A percentile compares a stretch with the other conserved stretches of the same genome.
Evolutionary conservation across 805 yeast genomes (phyloP).

Genomic region (Wickerhamiella azymoides): DNA sequence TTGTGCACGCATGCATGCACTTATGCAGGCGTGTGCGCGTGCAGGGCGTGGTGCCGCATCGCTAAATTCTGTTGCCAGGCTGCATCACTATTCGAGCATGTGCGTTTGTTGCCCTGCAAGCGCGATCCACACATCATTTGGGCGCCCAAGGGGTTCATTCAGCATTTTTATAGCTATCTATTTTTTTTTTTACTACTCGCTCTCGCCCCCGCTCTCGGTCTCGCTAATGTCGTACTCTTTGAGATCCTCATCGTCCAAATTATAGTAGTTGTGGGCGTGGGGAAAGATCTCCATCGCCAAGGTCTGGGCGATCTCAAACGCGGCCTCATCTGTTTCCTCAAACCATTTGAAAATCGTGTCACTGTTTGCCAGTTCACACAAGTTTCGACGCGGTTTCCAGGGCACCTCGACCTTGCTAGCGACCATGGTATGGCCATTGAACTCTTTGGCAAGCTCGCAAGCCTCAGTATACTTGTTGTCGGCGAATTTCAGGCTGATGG

Average conservation of each 20-base stretch:
- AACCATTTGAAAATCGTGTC: conserved; percentile 77
- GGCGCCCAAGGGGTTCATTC: neutral
- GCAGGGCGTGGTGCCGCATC: too few relatives aligned
- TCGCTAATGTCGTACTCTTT: conserved; percentile 13
- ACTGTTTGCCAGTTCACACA: conserved; percentile 33
- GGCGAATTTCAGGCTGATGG: conserved; percentile 47
- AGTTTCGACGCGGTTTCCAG: conserved; percentile 63
- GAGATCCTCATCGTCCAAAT: conserved; percentile 11
- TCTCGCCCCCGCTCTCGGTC: conserved; percentile 9
- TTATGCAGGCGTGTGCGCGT: too few relatives aligned
- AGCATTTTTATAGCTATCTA: too few relatives aligned
- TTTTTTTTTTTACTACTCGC: neutral
- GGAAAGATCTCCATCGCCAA: conserved; percentile 74
- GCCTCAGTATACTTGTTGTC: conserved; percentile 36
- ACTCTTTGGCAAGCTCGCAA: conserved; percentile 48
- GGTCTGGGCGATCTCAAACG: conserved; percentile 61
- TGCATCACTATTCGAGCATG: too few relatives aligned
- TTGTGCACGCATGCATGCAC: too few relatives aligned
- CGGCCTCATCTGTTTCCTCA: conserved; percentile 61
- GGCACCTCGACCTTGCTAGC: conserved; percentile 35
- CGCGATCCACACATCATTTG: too few relatives aligned
- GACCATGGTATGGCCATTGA: conserved; percentile 29
- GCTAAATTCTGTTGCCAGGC: too few relatives aligned
- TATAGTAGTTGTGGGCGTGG: conserved; percentile 61
- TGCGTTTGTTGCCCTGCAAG: too few relatives aligned